Evolutionary conservation across 2,329 filamentous ascomycete genomes (phyloP), one percentile per base, ranked within the genome.

Genomic region (Tolypocladium ovalisporum): DNA sequence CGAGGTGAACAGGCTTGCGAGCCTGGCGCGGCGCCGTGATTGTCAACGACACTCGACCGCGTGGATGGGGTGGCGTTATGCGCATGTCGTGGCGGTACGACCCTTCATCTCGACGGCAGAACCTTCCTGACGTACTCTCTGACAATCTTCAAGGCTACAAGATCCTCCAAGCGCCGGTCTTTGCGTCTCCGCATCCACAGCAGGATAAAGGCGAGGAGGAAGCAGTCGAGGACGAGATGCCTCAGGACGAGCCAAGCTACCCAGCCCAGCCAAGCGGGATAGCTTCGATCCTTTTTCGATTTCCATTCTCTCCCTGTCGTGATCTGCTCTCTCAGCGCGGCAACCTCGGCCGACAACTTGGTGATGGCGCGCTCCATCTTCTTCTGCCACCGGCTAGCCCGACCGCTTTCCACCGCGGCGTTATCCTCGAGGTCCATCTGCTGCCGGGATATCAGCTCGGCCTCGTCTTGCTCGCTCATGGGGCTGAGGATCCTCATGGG

Each of bases 321-420:
- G 63, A 97, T 87, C 68, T 97, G 92, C 72, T 99, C 94, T 39
- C 94, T 83, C 60, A 97, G 74, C 0, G 94, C 94, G 1, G 94
- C 92, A 36, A 99, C 84, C 73, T 99, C 94, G 19, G 91, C 88
- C 6, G 92, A 96, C 74, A 97, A 85, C 64, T 91, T 89, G 57
- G 93, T 89, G 57, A 97, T 79, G 27, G 90, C 89, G 49, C 86
- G 82, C 74, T 97, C 93, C 60, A 97, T 87, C 64, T 88, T 86
- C 59, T 83, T 85, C 55, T 88, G 86, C 90, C 91, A 96, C 66
- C 83, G 85, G 60, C 76, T 77, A 22, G 73, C 75, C 40, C 71
- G 73, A 13, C 58, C 63, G 22, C 62, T 59, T 6, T 71, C 71
- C 6, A 72, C 73, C 8, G 76, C 74, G 2, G 74, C 70, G 29